Base-by-base conservation (phyloP, 331 rosid species). In the Malus hybrid region DNA sequence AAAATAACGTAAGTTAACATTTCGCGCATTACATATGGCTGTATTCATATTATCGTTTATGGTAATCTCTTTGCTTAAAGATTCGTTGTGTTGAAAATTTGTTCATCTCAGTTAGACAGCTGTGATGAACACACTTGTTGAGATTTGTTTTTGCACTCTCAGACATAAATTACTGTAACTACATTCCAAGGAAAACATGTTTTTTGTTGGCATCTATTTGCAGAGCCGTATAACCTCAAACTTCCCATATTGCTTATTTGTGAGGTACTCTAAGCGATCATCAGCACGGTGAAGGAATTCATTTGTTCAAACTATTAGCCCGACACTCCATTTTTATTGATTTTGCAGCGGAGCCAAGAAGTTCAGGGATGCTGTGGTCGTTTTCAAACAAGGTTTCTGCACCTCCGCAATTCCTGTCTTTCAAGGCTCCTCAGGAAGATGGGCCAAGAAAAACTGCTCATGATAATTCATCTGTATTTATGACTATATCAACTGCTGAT, bases 291-390 rank as follows among this genome's bases (percentile, higher is more conserved):
- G 44, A 36, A 81, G 81, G 33, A 36, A 46, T 16, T 72, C 36
- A 24, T 63, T 61, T 19, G 39, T 69, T 60, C 31, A 33, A 56
- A 24, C 52, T 69, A 32, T 65, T 65, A n/a, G 50, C 34, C 34
- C 56, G 32, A 33, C 6, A 5, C 29, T 52, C 55, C 54, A 36
- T 46, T 59, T 29, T 64, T 70, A 48, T 70, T 72, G 60, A 70
- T 77, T 67, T 72, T 65, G 83, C 57, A 75, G 87, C 76, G 44
- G 68, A 79, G 65, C 83, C 71, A 44, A 81, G 81, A 79, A 82
- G 77, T 89, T 88, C 90, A 76, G 89, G 84, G 61, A 95, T 95
- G 96, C 91, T 87, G 90, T 92, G 97, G 98, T 84, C 97, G 56
- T 95, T 90, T 81, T 82, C 94, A 67, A 88, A 92, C 90, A 89